Percentiles rank a stretch among this genome's conserved stretches.
These are phyloP conservation scores for Sporothrix mexicana DNA, from an alignment of 2,329 filamentous ascomycete species.

Conservation along the genomic window DNA sequence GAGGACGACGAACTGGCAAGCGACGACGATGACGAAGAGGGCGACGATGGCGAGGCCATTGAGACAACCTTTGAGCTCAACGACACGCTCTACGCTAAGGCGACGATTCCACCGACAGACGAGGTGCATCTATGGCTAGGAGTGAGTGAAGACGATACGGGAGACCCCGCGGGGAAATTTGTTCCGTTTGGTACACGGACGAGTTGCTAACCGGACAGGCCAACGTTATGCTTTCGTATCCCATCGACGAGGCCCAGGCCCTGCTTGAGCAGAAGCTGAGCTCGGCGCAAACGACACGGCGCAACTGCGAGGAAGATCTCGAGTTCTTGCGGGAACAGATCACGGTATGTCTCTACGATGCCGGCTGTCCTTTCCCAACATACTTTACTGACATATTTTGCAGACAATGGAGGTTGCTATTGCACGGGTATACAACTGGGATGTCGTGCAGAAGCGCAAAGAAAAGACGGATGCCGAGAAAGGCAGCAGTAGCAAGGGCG, in stretches of 20 bases:
- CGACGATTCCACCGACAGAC: slow-evolving; percentile 78
- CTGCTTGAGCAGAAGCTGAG: slow-evolving; percentile 78
- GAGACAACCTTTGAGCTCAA: slow-evolving; percentile 96
- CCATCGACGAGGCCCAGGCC: slow-evolving; percentile 81
- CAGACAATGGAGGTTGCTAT: slow-evolving; percentile 96
- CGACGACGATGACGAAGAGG: slow-evolving; percentile 31
- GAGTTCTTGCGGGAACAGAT: slow-evolving; percentile 97
- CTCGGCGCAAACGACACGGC: slow-evolving; percentile 77
- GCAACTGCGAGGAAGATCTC: slow-evolving; percentile 94
- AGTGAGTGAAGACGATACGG: slow-evolving; percentile 52
- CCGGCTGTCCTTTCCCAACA: neutral
- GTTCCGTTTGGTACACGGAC: neutral
- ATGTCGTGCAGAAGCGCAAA: slow-evolving; percentile 93
- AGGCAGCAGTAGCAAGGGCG: slow-evolving; percentile 49
- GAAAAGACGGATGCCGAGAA: slow-evolving; percentile 71
- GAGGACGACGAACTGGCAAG: slow-evolving; percentile 12
- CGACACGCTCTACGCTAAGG: slow-evolving; percentile 92
- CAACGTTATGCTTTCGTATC: slow-evolving; percentile 97
- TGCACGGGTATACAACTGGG: slow-evolving; percentile 98
- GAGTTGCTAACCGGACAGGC: slow-evolving; percentile 58
- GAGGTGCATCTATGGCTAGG: slow-evolving; percentile 99
- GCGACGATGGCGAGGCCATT: slow-evolving; percentile 68
- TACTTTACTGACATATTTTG: slow-evolving; percentile 20
- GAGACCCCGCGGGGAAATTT: neutral
- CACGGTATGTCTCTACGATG: slow-evolving; percentile 65